phyloP scores from a whole-genome alignment of 2,329 filamentous ascomycete genomes.

The Capronia epimyces region DNA sequence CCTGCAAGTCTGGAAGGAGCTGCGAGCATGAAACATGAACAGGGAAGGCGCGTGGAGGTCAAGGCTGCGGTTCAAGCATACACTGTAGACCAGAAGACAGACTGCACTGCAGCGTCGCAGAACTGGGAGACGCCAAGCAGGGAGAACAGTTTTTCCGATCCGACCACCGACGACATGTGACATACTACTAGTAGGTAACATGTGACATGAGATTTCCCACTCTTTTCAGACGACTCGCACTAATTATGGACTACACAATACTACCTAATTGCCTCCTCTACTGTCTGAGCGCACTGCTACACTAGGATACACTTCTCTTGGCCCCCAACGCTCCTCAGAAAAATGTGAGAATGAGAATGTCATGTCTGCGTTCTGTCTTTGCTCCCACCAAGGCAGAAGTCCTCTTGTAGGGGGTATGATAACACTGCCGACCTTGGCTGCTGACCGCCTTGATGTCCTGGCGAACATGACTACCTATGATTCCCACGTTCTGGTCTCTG shows the following conservation, averaged over 20 bases:
- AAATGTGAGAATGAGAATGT: not conserved
- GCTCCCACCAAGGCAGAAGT: not conserved
- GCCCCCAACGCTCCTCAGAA: not conserved
- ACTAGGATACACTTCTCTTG: not conserved
- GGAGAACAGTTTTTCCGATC: conserved; percentile 4
- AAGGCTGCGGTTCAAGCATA: too few relatives aligned
- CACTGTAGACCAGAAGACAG: too few relatives aligned
- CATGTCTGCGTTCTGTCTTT: not conserved
- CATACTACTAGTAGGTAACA: too few relatives aligned
- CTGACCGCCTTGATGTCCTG: not conserved
- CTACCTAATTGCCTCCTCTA: too few relatives aligned
- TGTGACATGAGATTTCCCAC: not conserved
- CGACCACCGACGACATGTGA: not conserved
- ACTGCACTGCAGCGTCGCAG: too few relatives aligned
- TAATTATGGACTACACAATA: too few relatives aligned
- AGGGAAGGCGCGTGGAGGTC: too few relatives aligned
- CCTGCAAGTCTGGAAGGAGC: too few relatives aligned
- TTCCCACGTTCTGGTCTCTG: not conserved
- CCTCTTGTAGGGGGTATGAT: not conserved
- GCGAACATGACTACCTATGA: not conserved
- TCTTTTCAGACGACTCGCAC: not conserved
- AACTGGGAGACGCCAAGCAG: not conserved
- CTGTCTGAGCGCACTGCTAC: not conserved
- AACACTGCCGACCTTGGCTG: not conserved
- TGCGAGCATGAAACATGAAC: too few relatives aligned